phyloP scores from a whole-genome alignment of 164 flowering plant species.

The Tetracentron sinense region DNA sequence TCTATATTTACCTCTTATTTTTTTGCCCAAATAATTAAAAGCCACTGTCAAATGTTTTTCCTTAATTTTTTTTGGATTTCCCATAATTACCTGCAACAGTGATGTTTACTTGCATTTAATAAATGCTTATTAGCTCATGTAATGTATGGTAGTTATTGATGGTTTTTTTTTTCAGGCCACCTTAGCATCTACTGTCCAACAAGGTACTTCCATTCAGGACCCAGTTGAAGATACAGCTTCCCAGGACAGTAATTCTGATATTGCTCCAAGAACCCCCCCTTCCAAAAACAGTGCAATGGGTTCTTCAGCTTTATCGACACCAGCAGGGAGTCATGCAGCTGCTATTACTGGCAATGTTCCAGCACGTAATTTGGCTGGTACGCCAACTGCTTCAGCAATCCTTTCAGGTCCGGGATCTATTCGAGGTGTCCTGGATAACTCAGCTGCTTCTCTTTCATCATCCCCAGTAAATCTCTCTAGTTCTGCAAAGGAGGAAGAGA shows the following conservation, averaged over 20 bases:
- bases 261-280: slow-evolving; percentile 62
- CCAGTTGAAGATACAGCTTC: slow-evolving; percentile 67
- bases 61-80: too few relatives aligned
- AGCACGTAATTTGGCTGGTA: slow-evolving; percentile 33
- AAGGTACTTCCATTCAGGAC: slow-evolving; percentile 42
- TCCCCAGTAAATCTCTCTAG: slow-evolving; percentile 46
- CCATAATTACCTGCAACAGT: too few relatives aligned
- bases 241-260: slow-evolving; percentile 63
- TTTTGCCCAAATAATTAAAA: too few relatives aligned
- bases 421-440: slow-evolving; percentile 45
- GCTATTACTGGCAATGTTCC: slow-evolving; percentile 35
- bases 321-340: slow-evolving; percentile 42
- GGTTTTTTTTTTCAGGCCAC: slow-evolving; percentile 30
- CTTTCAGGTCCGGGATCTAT: slow-evolving; percentile 43
- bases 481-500: slow-evolving; percentile 73
- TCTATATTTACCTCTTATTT: too few relatives aligned
- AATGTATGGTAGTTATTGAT: slow-evolving; percentile 1
- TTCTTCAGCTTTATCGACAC: slow-evolving; percentile 51
- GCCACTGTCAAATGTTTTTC: too few relatives aligned
- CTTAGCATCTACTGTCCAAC: slow-evolving; percentile 33
- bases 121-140: neutral
- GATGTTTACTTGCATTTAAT: neutral
- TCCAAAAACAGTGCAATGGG: slow-evolving; percentile 45
- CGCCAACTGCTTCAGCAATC: slow-evolving; percentile 36
- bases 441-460: slow-evolving; percentile 37